Base-by-base conservation (phyloP, 441 rosid species). In the Populus hybrid region DNA sequence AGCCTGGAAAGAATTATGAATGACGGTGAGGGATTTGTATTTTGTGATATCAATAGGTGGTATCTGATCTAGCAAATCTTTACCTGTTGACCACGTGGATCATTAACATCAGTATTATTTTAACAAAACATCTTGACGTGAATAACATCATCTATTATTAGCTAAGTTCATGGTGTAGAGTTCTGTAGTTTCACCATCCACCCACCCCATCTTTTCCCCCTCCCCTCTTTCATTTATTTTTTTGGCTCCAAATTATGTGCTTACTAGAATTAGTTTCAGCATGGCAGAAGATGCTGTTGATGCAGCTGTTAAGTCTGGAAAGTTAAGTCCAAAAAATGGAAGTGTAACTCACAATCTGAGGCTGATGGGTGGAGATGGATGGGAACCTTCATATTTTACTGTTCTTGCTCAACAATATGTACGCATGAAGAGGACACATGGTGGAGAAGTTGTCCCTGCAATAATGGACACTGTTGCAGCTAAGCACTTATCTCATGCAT, bases 261-360 rank as follows among this genome's bases (percentile, higher is more conserved):
- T 85, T 65, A 85, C 76, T 79, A 59, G 68, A 69, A 72, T 66
- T 70, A 21, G 7, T 87, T 91, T 83, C 96, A 93, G 99, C 82
- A 93, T 93, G 99, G 99, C 97, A 84, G 97, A 95, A 87, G 98
- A 93, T 86, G 99, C 99, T 71, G 98, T 95, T 76, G 78, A 91
- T 85, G 92, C 90, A 59, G 97, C 98, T 76, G 87, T 95, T 74
- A 88, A 88, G 82, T 88, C 94, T 4, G 98, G 95, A 79, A 89
- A 88, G 66, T 85, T 95, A 69, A 89, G 77, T 77, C 95, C 98
- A 33, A 79, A 76, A 61, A 92, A 80, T 81, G 92, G 74, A 78
- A 88, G 95, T 79, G 74, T 76, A 73, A 92, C 97, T 12, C 85
- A 83, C 20, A 87, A 82, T 71, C 85, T 94, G 69, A 87, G 86